Evolutionary conservation across 176 grass and related monocot species (phyloP).

Genomic region (Phragmites australis): DNA sequence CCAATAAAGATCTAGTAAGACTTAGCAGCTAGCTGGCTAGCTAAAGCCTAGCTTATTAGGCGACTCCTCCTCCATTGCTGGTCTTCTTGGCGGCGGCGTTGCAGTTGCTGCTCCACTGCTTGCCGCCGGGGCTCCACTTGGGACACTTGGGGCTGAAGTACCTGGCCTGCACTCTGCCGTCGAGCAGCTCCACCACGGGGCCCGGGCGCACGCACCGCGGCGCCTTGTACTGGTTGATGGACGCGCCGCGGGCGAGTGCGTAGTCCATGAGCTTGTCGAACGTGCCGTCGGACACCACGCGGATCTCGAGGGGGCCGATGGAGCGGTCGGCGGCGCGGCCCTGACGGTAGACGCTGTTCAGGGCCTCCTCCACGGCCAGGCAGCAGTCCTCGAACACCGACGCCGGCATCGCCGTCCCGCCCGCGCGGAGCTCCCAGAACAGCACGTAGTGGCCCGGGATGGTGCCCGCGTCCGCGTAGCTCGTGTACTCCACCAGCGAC

Average conservation of each 20-base stretch:
- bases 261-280: constrained; percentile 75
- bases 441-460: constrained; percentile 75
- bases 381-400: constrained; percentile 64
- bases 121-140: constrained; percentile 47
- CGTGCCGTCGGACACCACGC: constrained; percentile 53
- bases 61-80: background rate
- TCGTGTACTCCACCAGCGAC: constrained; percentile 78
- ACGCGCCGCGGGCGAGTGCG: constrained; percentile 54
- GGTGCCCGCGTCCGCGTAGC: constrained; percentile 48
- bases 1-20: background rate
- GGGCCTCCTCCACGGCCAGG: constrained; percentile 58
- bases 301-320: constrained; percentile 68
- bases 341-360: constrained; percentile 65
- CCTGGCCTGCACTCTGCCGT: constrained; percentile 37
- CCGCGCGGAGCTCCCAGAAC: constrained; percentile 69
- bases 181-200: constrained; percentile 46
- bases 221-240: constrained; percentile 84
- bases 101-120: constrained; percentile 30
- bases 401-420: constrained; percentile 29
- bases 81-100: background rate
- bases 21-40: background rate
- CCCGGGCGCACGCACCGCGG: constrained; percentile 67
- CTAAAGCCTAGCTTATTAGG: background rate
- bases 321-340: constrained; percentile 53
- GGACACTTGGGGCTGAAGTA: constrained; percentile 56